Base-by-base conservation (phyloP, 2,329 filamentous ascomycete species). In the Fusarium sp. region DNA sequence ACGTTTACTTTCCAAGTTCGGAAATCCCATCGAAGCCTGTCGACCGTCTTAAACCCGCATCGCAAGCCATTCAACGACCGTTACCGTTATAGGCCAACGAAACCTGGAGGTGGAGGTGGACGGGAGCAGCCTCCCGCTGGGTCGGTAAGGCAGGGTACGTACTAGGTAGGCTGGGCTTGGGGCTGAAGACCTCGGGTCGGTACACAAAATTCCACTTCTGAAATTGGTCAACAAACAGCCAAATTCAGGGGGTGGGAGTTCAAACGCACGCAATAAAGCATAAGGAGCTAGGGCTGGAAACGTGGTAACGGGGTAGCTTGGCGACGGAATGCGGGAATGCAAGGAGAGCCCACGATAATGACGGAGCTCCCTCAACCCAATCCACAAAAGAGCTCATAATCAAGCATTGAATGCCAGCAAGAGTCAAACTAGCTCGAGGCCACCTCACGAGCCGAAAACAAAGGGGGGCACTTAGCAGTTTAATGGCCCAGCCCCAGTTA, bases 281-380 rank as follows among this genome's bases (percentile, higher is more conserved):
- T 28, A 60, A 48, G 53, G 33, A 57, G 55, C 70, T 68, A 71
- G 71, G 71, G 71, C 67, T 73, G 66, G 71, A 73, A 73, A 73
- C 71, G 71, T 73, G 71, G 71, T 73, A 38, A 73, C 70, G 68
- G 70, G 41, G 38, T 51, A 70, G 28, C 70, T 73, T 71, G 70
- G 70, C 70, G 59, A 45, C 53, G 66, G 66, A 69, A 73, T 71
- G 70, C 71, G 67, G 70, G 71, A 73, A 73, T 73, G 70, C 70
- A 73, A 70, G 70, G 70, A 73, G 70, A 70, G 66, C 65, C 35
- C 45, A 70, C 41, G 70, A 70, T 57, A 55, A 70, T 65, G 70
- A 72, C 53, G 54, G 61, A 67, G 68, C 70, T 71, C 70, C 57
- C 31, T 73, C 70, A 68, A 59, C 58, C 68, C 38, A 60, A 64